These are phyloP conservation scores for Eutrema heterophyllum DNA, from an alignment of 345 rosid species.

Conservation along the genomic window DNA sequence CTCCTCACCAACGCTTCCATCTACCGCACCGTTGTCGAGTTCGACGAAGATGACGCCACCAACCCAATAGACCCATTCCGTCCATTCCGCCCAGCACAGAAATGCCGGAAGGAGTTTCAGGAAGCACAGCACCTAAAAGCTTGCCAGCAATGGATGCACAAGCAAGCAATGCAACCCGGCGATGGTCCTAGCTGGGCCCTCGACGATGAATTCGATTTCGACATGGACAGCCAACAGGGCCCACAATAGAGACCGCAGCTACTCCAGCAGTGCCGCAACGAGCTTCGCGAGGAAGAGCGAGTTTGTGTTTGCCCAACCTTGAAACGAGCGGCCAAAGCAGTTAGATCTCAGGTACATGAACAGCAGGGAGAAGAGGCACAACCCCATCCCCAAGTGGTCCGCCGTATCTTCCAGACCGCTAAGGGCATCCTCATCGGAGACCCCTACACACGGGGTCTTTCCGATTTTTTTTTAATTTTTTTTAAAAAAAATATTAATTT, in stretches of 20 bases:
- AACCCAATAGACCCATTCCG: not conserved
- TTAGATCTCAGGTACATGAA: not conserved
- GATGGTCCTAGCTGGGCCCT: not conserved
- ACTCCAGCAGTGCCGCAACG: slow-evolving; percentile 23
- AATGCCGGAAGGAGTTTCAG: slow-evolving; percentile 19
- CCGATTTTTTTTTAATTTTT: too few species aligned
- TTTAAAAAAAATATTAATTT: too few species aligned
- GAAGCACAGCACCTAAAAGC: slow-evolving; percentile 4
- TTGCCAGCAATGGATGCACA: slow-evolving; percentile 5
- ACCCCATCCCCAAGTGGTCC: not conserved
- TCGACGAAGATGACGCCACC: slow-evolving; percentile 16
- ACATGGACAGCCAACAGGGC: not conserved
- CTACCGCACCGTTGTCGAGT: slow-evolving; percentile 31
- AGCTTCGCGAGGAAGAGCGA: slow-evolving; percentile 9
- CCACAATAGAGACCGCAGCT: not conserved
- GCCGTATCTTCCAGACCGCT: not conserved
- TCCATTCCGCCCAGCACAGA: not conserved
- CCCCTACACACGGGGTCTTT: too few species aligned
- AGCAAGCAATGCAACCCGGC: not conserved
- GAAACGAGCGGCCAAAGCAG: not conserved
- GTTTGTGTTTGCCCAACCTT: slow-evolving; percentile 24
- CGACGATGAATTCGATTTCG: slow-evolving; percentile 14
- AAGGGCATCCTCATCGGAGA: too few species aligned
- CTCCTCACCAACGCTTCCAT: slow-evolving; percentile 35
- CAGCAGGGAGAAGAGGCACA: not conserved